Evolutionary conservation across 768 basidiomycete genomes (phyloP).

Genomic region (Lactarius evosmus): DNA sequence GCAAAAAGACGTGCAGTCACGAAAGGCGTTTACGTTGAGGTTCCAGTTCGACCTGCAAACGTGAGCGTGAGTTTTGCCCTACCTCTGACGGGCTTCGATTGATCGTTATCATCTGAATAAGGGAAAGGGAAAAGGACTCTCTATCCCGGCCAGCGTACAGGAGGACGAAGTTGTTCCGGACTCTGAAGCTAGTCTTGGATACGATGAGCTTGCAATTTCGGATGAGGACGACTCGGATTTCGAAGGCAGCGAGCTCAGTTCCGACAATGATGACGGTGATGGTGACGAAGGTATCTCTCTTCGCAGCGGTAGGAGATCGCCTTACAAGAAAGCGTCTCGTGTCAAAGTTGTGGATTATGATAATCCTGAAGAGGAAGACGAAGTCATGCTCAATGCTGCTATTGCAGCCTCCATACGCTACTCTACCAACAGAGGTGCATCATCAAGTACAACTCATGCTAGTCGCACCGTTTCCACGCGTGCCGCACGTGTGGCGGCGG

Average conservation of each 20-base stretch:
- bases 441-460: slow-evolving; percentile 33
- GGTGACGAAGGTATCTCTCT: slow-evolving; percentile 13
- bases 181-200: slow-evolving; percentile 44
- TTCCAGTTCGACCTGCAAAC: slow-evolving; percentile 17
- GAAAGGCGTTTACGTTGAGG: slow-evolving; percentile 30
- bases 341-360: slow-evolving; percentile 8
- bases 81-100: slow-evolving; percentile 2
- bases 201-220: slow-evolving; percentile 24
- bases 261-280: slow-evolving; percentile 27
- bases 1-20: slow-evolving; percentile 29
- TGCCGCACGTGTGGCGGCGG: slow-evolving; percentile 47
- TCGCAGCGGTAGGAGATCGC: slow-evolving; percentile 9
- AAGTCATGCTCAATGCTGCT: slow-evolving; percentile 54
- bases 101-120: slow-evolving; percentile 20
- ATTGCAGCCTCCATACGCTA: slow-evolving; percentile 48
- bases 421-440: slow-evolving; percentile 31
- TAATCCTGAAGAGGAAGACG: slow-evolving; percentile 30
- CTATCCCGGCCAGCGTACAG: neutral
- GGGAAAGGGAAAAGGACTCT: slow-evolving; percentile 21
- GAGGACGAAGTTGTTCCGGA: slow-evolving; percentile 42
- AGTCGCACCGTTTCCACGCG: slow-evolving; percentile 38
- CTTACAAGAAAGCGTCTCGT: slow-evolving; percentile 2
- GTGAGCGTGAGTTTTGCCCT: slow-evolving; percentile 26
- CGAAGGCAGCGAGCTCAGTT: slow-evolving; percentile 54
- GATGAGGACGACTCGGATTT: slow-evolving; percentile 30